Percentiles rank a stretch among this genome's conserved stretches.
Conservation (phyloP, 495 filamentous ascomycete species). For the Aspergillus bertholletiae region DNA sequence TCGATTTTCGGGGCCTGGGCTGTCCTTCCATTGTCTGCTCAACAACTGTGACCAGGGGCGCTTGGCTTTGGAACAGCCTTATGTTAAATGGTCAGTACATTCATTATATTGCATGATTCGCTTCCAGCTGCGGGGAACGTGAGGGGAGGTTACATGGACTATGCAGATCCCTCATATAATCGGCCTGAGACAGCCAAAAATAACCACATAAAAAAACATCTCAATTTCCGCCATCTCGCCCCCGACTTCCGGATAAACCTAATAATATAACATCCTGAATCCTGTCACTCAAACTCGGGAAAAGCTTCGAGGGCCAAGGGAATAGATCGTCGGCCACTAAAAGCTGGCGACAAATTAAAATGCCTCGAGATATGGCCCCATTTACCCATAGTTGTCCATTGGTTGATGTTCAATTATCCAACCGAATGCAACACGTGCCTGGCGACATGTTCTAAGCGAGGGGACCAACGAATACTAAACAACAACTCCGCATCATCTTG, state of each 20-base stretch:
- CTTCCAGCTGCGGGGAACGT: background rate
- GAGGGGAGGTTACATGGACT: background rate
- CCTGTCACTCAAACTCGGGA: too few species aligned
- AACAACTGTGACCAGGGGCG: background rate
- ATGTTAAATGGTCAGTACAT: background rate
- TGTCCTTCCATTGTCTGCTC: constrained; percentile 7
- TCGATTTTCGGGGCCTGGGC: constrained; percentile 8
- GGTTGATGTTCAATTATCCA: background rate
- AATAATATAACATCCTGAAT: too few species aligned
- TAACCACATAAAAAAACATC: too few species aligned
- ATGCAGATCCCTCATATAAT: background rate
- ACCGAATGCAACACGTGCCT: background rate
- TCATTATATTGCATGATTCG: background rate
- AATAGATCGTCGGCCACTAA: background rate
- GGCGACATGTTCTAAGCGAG: background rate
- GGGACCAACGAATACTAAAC: background rate
- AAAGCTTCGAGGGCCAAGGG: too few species aligned
- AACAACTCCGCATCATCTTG: background rate
- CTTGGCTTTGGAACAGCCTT: background rate
- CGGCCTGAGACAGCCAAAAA: too few species aligned
- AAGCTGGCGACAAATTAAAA: background rate
- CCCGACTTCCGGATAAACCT: too few species aligned
- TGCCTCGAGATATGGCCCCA: background rate
- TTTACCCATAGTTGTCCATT: too few species aligned
- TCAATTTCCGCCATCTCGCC: too few species aligned